Conservation (phyloP, 352 stramenopile species). For the Blastocystis sp. region DNA sequence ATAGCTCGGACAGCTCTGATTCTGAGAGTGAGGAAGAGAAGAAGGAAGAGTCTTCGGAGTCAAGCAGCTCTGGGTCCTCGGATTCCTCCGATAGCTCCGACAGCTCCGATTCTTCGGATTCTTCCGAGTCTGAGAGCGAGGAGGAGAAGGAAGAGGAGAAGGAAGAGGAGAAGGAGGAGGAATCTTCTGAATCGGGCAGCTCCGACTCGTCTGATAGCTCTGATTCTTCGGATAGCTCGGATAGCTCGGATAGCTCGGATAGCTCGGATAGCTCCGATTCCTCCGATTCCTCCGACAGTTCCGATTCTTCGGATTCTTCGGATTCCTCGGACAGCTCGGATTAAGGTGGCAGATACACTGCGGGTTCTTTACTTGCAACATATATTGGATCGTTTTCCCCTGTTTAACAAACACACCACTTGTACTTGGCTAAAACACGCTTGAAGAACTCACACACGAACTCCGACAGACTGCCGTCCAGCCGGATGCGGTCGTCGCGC, state of each 20-base stretch:
- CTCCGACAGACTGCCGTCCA: slow-evolving; percentile 35
- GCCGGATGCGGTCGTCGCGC: slow-evolving; percentile 27
- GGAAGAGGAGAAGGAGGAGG: slow-evolving; percentile 1
- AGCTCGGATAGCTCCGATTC: slow-evolving; percentile 31
- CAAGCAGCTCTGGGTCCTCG: background rate
- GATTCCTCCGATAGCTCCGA: background rate
- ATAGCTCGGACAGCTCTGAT: background rate
- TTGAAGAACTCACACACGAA: slow-evolving; percentile 66
- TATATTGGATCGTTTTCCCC: background rate
- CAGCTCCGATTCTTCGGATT: background rate
- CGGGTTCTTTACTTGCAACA: too few species aligned
- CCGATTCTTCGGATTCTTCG: background rate
- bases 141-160: slow-evolving; percentile 8
- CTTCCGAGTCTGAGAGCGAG: background rate
- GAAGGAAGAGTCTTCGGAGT: slow-evolving; percentile 9
- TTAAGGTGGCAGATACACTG: too few species aligned
- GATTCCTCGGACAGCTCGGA: slow-evolving; percentile 4
- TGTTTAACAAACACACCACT: slow-evolving; percentile 57
- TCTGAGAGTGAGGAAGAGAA: slow-evolving; percentile 47
- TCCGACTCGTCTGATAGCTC: background rate
- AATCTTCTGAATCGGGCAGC: background rate
- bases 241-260: slow-evolving; percentile 51
- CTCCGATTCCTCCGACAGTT: background rate
- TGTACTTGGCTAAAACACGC: slow-evolving; percentile 37
- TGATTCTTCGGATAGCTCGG: slow-evolving; percentile 20